Conservation (phyloP, 1,284 basidiomycete genomes). For the Gomphus sp. region DNA sequence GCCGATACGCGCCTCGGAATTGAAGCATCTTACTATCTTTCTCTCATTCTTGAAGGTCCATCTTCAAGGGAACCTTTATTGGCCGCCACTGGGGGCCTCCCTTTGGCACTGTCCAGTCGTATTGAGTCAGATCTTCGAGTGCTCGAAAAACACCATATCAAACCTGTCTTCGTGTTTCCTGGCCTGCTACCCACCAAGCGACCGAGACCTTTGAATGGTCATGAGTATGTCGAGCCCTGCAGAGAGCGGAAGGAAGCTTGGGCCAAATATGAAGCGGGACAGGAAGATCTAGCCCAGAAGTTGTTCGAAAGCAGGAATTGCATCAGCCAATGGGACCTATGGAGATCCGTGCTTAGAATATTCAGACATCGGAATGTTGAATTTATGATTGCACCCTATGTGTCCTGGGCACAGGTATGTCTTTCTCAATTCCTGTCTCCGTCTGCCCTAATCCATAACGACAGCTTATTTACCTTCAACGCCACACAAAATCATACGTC, state of each 20-base stretch:
- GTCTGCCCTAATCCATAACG: conserved; percentile 8
- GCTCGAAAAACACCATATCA: conserved; percentile 87
- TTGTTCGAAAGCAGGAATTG: conserved; percentile 68
- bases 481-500: conserved; percentile 90
- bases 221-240: conserved; percentile 65
- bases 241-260: conserved; percentile 77
- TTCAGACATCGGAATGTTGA: conserved; percentile 95
- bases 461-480: conserved; percentile 88
- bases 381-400: conserved; percentile 92
- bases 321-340: conserved; percentile 78
- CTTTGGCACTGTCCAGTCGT: conserved; percentile 74
- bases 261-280: conserved; percentile 82
- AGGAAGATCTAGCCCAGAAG: conserved; percentile 79
- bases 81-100: conserved; percentile 89
- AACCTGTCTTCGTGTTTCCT: conserved; percentile 96
- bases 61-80: conserved; percentile 82
- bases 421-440: conserved; percentile 9
- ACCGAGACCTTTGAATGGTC: conserved; percentile 41
- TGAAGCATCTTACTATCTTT: conserved; percentile 89
- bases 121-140: conserved; percentile 89
- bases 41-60: conserved; percentile 68
- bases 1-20: conserved; percentile 94
- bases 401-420: conserved; percentile 86
- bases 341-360: conserved; percentile 85
- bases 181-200: conserved; percentile 70